Percentiles rank a stretch among this genome's conserved stretches.
Conservation (phyloP, 1,284 basidiomycete genomes). For the Marasmius sp. region DNA sequence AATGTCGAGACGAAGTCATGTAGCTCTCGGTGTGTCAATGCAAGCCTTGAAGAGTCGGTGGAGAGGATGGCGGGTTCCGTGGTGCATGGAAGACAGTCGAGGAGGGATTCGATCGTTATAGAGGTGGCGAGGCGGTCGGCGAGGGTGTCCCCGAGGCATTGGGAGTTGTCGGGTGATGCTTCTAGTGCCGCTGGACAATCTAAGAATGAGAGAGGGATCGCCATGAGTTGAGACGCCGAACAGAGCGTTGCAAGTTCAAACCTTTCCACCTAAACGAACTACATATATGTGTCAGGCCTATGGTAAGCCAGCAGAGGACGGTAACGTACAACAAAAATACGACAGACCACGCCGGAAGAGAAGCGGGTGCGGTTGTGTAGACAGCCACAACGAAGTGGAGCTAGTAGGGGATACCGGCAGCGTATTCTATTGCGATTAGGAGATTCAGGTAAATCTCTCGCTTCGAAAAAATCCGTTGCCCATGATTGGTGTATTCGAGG, state of each 20-base stretch:
- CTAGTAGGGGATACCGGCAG: too few species aligned
- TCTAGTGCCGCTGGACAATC: slow-evolving; percentile 5
- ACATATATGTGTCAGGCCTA: too few species aligned
- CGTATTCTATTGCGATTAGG: too few species aligned
- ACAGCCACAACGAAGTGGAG: background rate
- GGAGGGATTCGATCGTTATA: slow-evolving; percentile 26
- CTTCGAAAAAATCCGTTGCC: too few species aligned
- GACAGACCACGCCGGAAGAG: background rate
- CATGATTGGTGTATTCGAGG: too few species aligned
- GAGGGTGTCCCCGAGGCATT: slow-evolving; percentile 35
- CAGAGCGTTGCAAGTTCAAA: too few species aligned
- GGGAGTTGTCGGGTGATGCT: slow-evolving; percentile 15
- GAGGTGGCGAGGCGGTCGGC: slow-evolving; percentile 28
- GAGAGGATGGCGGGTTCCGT: slow-evolving; percentile 31
- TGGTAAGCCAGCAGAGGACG: too few species aligned
- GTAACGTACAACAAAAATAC: background rate
- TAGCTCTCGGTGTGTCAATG: slow-evolving; percentile 26
- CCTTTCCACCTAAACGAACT: too few species aligned
- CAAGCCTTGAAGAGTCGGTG: slow-evolving; percentile 19
- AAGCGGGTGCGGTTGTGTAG: background rate
- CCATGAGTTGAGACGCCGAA: background rate
- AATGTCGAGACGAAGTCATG: slow-evolving; percentile 35
- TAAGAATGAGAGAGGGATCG: background rate
- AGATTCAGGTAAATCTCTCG: too few species aligned
- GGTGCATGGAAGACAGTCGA: slow-evolving; percentile 36